Evolutionary conservation across 2,329 filamentous ascomycete species (phyloP).

Genomic region (Stemphylium vesicarium): DNA sequence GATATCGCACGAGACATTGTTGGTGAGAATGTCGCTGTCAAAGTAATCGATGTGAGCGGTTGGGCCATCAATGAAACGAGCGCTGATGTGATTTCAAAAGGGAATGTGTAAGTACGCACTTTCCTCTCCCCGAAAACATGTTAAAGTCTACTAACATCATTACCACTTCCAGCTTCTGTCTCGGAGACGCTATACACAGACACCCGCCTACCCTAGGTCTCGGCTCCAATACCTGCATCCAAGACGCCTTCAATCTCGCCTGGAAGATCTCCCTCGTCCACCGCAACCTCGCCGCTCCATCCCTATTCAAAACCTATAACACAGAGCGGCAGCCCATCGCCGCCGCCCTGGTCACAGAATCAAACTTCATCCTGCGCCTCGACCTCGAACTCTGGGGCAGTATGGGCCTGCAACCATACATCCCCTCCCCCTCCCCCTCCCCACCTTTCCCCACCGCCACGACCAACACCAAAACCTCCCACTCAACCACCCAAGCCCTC

Average conservation of each 20-base stretch:
- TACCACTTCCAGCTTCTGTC: too few species aligned
- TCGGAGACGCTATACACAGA: conserved; percentile 40
- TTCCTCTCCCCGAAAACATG: too few species aligned
- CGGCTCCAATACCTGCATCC: conserved; percentile 72
- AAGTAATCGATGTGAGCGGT: conserved; percentile 4
- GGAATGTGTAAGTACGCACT: too few species aligned
- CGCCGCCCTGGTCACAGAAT: background rate
- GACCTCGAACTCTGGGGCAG: too few species aligned
- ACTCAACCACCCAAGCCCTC: too few species aligned
- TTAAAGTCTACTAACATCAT: too few species aligned
- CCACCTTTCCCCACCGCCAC: too few species aligned
- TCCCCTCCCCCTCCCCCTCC: too few species aligned
- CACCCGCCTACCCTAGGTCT: conserved; percentile 66
- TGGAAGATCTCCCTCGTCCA: conserved; percentile 54
- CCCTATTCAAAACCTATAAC: conserved; percentile 1
- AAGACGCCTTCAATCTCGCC: conserved; percentile 63
- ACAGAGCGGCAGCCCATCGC: conserved; percentile 8
- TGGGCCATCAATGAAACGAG: conserved; percentile 8
- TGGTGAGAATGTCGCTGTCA: background rate
- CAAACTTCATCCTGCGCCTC: too few species aligned
- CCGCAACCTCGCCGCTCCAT: conserved; percentile 1
- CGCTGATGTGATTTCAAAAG: too few species aligned
- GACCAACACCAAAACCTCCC: too few species aligned
- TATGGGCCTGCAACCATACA: background rate
- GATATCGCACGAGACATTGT: too few species aligned